Percentiles rank a stretch among this genome's conserved stretches.
These are phyloP conservation scores for Elongisporangium anandrum DNA, from an alignment of 352 stramenopile genomes.

Conservation along the genomic window DNA sequence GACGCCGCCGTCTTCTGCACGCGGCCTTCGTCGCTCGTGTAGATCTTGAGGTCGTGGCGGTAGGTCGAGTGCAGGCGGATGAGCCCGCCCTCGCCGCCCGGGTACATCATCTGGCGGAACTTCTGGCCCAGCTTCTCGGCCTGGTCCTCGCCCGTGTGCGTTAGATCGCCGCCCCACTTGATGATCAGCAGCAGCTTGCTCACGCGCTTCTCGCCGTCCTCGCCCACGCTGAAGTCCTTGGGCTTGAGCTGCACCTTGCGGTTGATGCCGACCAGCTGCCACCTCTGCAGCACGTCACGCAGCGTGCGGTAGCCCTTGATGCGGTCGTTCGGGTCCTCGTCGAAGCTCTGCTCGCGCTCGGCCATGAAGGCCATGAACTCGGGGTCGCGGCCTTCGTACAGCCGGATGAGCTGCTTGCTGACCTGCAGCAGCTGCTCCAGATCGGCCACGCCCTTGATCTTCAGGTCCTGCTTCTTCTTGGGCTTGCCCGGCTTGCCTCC, in stretches of 20 bases:
- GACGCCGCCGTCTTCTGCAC: slow-evolving; percentile 99
- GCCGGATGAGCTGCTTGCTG: slow-evolving; percentile 65
- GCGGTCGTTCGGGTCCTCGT: slow-evolving; percentile 64
- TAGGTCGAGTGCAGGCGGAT: slow-evolving; percentile 99
- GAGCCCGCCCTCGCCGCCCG: slow-evolving; percentile 91
- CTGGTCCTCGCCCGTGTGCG: slow-evolving; percentile 95
- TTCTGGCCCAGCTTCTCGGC: slow-evolving; percentile 92
- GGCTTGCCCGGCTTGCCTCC: slow-evolving; percentile 15
- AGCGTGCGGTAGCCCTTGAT: slow-evolving; percentile 86
- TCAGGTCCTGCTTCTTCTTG: slow-evolving; percentile 78
- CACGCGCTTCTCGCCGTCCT: slow-evolving; percentile 36
- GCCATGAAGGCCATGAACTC: slow-evolving; percentile 62
- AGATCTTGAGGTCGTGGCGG: slow-evolving; percentile 99
- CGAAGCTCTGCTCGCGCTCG: slow-evolving; percentile 50
- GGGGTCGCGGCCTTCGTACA: slow-evolving; percentile 55
- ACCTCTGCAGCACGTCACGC: slow-evolving; percentile 95
- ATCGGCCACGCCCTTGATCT: slow-evolving; percentile 84
- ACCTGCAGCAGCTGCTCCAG: slow-evolving; percentile 75
- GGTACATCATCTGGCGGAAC: slow-evolving; percentile 88
- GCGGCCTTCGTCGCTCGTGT: slow-evolving; percentile 98
- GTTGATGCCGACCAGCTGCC: slow-evolving; percentile 96
- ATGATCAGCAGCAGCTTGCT: slow-evolving; percentile 97
- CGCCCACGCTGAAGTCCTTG: slow-evolving; percentile 42
- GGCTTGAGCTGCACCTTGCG: slow-evolving; percentile 96
- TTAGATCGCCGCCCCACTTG: slow-evolving; percentile 99